Conservation (phyloP, 768 basidiomycete genomes). For the Lentinus brumalis region DNA sequence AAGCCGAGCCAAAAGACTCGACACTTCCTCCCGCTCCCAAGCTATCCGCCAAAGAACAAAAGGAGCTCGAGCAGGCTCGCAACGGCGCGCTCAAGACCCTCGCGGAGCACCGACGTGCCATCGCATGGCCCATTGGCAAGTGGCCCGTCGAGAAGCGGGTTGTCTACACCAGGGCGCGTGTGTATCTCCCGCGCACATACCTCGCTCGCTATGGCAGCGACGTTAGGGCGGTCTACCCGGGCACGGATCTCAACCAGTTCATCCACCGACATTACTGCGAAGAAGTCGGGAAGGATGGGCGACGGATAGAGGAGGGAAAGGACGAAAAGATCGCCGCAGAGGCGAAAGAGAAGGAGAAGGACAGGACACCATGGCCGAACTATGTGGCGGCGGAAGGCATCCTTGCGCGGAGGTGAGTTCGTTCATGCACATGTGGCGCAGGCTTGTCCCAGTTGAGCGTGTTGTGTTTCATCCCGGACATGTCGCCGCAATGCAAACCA, state of each 20-base stretch:
- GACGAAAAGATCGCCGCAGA: slow-evolving; percentile 19
- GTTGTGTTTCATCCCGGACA: background rate
- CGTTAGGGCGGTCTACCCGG: slow-evolving; percentile 32
- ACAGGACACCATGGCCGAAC: slow-evolving; percentile 7
- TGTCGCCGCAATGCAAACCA: background rate
- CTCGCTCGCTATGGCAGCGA: slow-evolving; percentile 39
- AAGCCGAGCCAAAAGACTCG: slow-evolving; percentile 15
- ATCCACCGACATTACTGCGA: slow-evolving; percentile 35
- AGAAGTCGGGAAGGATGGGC: slow-evolving; percentile 7
- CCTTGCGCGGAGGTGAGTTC: background rate
- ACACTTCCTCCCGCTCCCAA: slow-evolving; percentile 9
- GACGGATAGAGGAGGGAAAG: slow-evolving; percentile 19
- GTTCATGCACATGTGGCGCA: no score
- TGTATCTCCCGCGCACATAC: slow-evolving; percentile 45
- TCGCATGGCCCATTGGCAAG: slow-evolving; percentile 42
- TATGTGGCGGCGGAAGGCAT: slow-evolving; percentile 12
- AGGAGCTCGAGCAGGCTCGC: slow-evolving; percentile 19
- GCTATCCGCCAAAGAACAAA: background rate
- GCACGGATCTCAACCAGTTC: slow-evolving; percentile 42
- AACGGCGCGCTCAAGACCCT: slow-evolving; percentile 33
- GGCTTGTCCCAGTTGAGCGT: slow-evolving; percentile 4
- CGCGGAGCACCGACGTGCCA: slow-evolving; percentile 34
- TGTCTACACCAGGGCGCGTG: slow-evolving; percentile 31
- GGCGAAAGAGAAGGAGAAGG: slow-evolving; percentile 19
- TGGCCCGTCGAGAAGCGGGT: slow-evolving; percentile 42